Evolutionary conservation across 2,329 filamentous ascomycete genomes (phyloP), one percentile per base, ranked within the genome.

Genomic region (Hypocreales sp.): DNA sequence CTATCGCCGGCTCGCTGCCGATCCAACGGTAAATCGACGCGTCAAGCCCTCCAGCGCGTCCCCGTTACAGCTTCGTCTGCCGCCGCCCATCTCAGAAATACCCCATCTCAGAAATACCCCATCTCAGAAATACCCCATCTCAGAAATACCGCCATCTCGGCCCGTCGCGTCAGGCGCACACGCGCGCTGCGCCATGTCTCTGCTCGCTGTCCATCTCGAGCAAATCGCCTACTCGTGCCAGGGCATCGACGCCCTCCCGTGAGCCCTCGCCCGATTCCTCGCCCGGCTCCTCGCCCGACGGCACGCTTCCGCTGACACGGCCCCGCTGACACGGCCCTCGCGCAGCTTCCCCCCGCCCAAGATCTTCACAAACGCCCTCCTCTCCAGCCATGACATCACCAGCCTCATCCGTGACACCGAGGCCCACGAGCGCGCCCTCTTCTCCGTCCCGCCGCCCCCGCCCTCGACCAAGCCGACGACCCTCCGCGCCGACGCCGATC

Each of bases 331-430:
- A 8, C n/a, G 5, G 4, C 15, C 35, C 26, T 35, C 28, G 27
- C 3, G 8, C 37, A 92, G 83, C 19, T 95, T 95, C 42, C 82
- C 82, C 22, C 72, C 72, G 2, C 82, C 87, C n/a, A 92, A 82
- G 44, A 84, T 90, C 45, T 98, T 95, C 57, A 90, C 86, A 40
- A 94, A 92, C 50, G 84, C 90, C 19, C 67, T 98, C 21, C 73
- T 95, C 26, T 75, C 78, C 31, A 75, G 75, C 39, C 77, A 86
- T 51, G 90, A 98, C 51, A 95, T 98, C 40, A 95, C 90, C 4
- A 72, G 81, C 9, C 61, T 98, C 25, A 94, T 98, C 44, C 80
- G 90, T 34, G 90, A 98, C 50, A 94, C 87, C 4, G 90, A 98
- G 53, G 60, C 79, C 14, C 87, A 95, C 56, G 90, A 98, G 52